phyloP scores from a whole-genome alignment of 2,329 filamentous ascomycete species.

The Paraphoma sp. region DNA sequence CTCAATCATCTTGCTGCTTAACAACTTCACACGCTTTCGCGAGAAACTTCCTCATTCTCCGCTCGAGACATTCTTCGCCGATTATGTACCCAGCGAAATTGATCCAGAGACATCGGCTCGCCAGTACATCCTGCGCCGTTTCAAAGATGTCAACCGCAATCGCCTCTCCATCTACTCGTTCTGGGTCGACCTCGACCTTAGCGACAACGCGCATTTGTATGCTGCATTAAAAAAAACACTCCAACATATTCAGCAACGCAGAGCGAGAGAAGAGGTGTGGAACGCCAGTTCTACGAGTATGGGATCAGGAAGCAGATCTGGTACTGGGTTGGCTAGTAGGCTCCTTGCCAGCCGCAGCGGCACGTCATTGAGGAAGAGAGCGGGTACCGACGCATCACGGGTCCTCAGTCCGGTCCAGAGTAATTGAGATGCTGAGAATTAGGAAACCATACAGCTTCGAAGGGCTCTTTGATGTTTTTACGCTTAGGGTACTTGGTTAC shows the following conservation, averaged over 20 bases:
- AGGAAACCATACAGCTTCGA: background rate
- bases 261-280: constrained; percentile 36
- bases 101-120: constrained; percentile 38
- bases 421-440: background rate
- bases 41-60: constrained; percentile 40
- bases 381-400: constrained; percentile 2
- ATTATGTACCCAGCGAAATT: constrained; percentile 23
- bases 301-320: constrained; percentile 4
- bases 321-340: constrained; percentile 5
- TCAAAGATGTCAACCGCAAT: constrained; percentile 42
- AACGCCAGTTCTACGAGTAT: constrained; percentile 15
- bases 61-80: constrained; percentile 37
- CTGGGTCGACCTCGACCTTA: constrained; percentile 46
- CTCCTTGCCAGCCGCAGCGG: constrained; percentile 7
- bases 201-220: constrained; percentile 44
- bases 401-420: constrained; percentile 1
- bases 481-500: no score
- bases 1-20: constrained; percentile 41
- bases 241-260: constrained; percentile 38
- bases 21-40: constrained; percentile 44
- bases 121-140: constrained; percentile 39
- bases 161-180: constrained; percentile 41
- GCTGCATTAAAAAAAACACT: constrained; percentile 45
- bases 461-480: no score
- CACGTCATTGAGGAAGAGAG: constrained; percentile 1